Evolutionary conservation across 192 early-diverging fungal genomes (phyloP), one percentile per base, ranked within the genome.

Genomic region (Oehlia diaphana): DNA sequence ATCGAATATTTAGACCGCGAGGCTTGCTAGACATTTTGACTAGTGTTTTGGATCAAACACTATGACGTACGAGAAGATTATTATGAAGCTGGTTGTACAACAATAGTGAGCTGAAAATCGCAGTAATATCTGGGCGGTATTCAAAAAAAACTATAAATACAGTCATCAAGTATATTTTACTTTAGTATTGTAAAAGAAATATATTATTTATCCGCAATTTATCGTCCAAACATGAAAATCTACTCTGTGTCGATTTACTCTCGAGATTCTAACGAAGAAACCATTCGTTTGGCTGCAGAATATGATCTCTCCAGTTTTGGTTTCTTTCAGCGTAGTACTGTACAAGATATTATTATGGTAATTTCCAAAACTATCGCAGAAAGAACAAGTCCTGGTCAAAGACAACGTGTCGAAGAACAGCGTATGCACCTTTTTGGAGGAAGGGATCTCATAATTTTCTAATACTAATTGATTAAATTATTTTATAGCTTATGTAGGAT

Each of bases 311-410:
- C 77, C 10, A 37, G 58, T 26, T 79, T 79, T 79, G 77, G 77
- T n/a, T 79, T 61, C 70, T 79, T 79, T 79, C 77, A 79, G 42
- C 77, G 77, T n/a, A 23, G 49, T 9, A 79, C 95, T 76, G 90
- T 94, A 7, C 92, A 92, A 74, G 97, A 98, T 81, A 95, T 95
- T 78, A 90, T 99, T 85, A 91, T 89, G 62, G 97, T 97, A 82
- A 92, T 95, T 77, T 84, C 92, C 0, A 88, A 90, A 65, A 96
- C 95, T 2, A 92, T 96, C 37, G 93, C 93, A 16, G 96, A 97
- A 78, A 89, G 97, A 73, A 97, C 96, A 10, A 77, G 82, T 35
- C 86, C 90, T 2, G 96, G 95, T 16, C 88, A 92, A 84, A 83
- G 97, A 69, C 90, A 94, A 84, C 93, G 89, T 63, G 89, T 99